A percentile compares a stretch with the other conserved stretches of the same genome.
Conservation (phyloP, 148 eudicot genomes). For the Fagopyrum esculentum region DNA sequence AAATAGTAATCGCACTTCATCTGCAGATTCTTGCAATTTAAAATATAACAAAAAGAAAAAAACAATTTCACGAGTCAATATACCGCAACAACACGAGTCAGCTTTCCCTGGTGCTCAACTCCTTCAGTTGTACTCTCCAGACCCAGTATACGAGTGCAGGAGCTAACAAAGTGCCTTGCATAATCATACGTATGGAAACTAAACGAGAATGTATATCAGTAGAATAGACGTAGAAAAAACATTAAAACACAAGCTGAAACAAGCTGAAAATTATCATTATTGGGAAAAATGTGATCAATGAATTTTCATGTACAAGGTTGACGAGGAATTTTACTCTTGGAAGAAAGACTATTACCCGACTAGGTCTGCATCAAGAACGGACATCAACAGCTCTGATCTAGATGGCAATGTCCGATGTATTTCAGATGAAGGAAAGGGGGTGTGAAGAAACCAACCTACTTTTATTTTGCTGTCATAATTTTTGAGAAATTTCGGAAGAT, state of each 20-base stretch:
- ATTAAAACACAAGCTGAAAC: background rate
- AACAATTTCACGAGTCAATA: slow-evolving; percentile 1
- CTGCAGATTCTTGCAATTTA: background rate
- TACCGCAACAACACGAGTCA: slow-evolving; percentile 77
- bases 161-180: slow-evolving; percentile 74
- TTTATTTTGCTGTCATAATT: slow-evolving; percentile 48
- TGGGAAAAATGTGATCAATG: no score
- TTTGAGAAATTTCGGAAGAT: slow-evolving; percentile 66
- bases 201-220: slow-evolving; percentile 11
- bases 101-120: slow-evolving; percentile 67
- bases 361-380: slow-evolving; percentile 77
- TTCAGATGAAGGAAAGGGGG: slow-evolving; percentile 85
- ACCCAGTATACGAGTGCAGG: slow-evolving; percentile 72
- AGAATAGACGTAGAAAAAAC: background rate
- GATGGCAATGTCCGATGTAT: slow-evolving; percentile 64
- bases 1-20: background rate
- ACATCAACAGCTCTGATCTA: slow-evolving; percentile 54
- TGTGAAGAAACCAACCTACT: slow-evolving; percentile 92
- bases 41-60: background rate
- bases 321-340: background rate
- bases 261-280: background rate
- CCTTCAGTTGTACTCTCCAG: slow-evolving; percentile 80
- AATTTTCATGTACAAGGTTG: background rate
- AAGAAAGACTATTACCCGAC: slow-evolving; percentile 43
- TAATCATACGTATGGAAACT: slow-evolving; percentile 85